Evolutionary conservation across 495 filamentous ascomycete species (phyloP).

Genomic region (Bacidia rubella): DNA sequence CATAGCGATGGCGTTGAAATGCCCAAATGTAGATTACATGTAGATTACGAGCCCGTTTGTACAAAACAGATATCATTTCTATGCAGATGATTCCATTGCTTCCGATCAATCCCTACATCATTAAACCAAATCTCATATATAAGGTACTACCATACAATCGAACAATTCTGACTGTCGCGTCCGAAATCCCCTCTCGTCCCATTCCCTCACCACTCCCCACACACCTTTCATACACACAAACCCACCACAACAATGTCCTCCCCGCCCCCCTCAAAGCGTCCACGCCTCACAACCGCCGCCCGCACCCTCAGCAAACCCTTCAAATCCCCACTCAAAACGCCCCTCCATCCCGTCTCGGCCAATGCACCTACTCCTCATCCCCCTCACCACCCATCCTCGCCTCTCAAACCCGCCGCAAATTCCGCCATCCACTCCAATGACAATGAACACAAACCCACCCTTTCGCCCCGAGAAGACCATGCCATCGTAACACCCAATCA

Average conservation of each 20-base stretch:
- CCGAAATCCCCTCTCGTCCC: not conserved
- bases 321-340: constrained; percentile 45
- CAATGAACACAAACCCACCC: not conserved
- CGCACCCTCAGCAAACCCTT: constrained; percentile 49
- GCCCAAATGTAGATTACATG: too few relatives aligned
- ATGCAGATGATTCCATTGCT: too few relatives aligned
- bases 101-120: too few relatives aligned
- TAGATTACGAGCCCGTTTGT: not conserved
- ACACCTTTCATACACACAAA: not conserved
- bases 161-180: too few relatives aligned
- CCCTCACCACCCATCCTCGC: not conserved
- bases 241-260: constrained; percentile 5
- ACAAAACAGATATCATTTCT: not conserved
- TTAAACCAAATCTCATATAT: too few relatives aligned
- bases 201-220: not conserved
- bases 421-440: not conserved
- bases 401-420: not conserved
- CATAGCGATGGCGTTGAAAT: not conserved
- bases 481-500: constrained; percentile 4
- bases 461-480: not conserved
- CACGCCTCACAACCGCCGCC: constrained; percentile 37
- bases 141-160: too few relatives aligned
- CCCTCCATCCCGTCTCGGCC: constrained; percentile 13
- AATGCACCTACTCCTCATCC: constrained; percentile 10
- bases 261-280: constrained; percentile 34